phyloP scores from a whole-genome alignment of 768 basidiomycete genomes.

The Pisolithus marmoratus region DNA sequence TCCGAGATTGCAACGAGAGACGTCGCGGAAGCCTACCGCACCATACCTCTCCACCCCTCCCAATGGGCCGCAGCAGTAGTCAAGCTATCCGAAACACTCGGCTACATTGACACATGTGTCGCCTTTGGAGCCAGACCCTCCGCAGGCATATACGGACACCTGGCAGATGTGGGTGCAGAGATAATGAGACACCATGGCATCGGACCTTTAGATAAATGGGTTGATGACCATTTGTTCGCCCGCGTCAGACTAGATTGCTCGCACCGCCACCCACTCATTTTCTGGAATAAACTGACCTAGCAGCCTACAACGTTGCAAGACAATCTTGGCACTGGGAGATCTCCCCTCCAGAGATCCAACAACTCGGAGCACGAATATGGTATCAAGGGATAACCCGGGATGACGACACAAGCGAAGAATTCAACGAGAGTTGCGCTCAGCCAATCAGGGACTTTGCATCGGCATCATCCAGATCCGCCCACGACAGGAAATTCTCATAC shows the following conservation, averaged over 20 bases:
- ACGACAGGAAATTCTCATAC: background rate
- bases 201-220: too few relatives aligned
- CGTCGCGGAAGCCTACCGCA: conserved; percentile 29
- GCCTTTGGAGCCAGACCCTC: background rate
- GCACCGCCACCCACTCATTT: too few relatives aligned
- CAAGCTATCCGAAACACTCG: conserved; percentile 13
- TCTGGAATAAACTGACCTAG: too few relatives aligned
- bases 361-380: too few relatives aligned
- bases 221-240: too few relatives aligned
- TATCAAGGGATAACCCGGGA: background rate
- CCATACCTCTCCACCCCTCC: conserved; percentile 19
- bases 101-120: conserved; percentile 1
- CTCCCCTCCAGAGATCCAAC: too few relatives aligned
- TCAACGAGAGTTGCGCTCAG: background rate
- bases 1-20: conserved; percentile 27
- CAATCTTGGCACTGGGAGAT: too few relatives aligned
- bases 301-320: too few relatives aligned
- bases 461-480: background rate
- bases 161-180: conserved; percentile 5
- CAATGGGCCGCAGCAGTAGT: conserved; percentile 25
- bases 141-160: background rate
- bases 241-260: too few relatives aligned
- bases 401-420: background rate
- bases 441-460: background rate
- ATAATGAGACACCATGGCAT: background rate